Evolutionary conservation across 2,329 filamentous ascomycete genomes (phyloP).

Genomic region (Alternaria gaisen): DNA sequence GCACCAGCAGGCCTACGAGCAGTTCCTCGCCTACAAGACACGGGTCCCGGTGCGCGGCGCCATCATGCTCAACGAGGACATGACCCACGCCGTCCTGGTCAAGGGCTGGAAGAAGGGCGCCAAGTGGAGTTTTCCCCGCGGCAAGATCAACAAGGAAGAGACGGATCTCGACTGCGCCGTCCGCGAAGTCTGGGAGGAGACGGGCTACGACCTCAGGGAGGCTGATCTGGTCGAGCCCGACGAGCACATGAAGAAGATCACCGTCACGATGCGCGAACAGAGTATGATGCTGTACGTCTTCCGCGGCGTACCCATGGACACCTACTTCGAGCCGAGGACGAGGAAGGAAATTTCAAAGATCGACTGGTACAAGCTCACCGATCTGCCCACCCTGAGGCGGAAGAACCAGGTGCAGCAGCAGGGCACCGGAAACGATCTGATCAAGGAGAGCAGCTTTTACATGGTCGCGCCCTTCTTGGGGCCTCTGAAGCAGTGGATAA

Average conservation of each 20-base stretch:
- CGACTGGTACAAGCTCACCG: slow-evolving; percentile 89
- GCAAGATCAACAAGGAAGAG: slow-evolving; percentile 98
- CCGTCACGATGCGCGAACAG: slow-evolving; percentile 90
- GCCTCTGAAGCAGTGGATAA: slow-evolving; percentile 87
- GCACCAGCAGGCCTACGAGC: slow-evolving; percentile 83
- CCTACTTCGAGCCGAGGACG: slow-evolving; percentile 86
- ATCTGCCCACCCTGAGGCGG: slow-evolving; percentile 83
- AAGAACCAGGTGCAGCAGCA: slow-evolving; percentile 67
- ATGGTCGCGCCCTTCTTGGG: slow-evolving; percentile 96
- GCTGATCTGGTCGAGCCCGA: slow-evolving; percentile 77
- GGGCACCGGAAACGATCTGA: slow-evolving; percentile 59
- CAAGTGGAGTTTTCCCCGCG: slow-evolving; percentile 95
- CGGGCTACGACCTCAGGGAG: slow-evolving; percentile 80
- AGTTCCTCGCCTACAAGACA: slow-evolving; percentile 94
- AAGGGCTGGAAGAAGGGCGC: slow-evolving; percentile 98
- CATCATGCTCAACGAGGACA: slow-evolving; percentile 89
- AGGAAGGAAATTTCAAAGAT: slow-evolving; percentile 98
- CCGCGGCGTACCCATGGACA: slow-evolving; percentile 85
- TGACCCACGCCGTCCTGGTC: slow-evolving; percentile 93
- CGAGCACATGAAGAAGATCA: slow-evolving; percentile 80
- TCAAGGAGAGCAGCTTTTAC: slow-evolving; percentile 89
- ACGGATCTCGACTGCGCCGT: slow-evolving; percentile 92
- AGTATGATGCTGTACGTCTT: slow-evolving; percentile 94
- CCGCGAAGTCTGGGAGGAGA: slow-evolving; percentile 95
- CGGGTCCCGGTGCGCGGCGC: slow-evolving; percentile 92